Evolutionary conservation across 1,139 yeast genomes (phyloP).

Genomic region (Kluyveromyces sp.): DNA sequence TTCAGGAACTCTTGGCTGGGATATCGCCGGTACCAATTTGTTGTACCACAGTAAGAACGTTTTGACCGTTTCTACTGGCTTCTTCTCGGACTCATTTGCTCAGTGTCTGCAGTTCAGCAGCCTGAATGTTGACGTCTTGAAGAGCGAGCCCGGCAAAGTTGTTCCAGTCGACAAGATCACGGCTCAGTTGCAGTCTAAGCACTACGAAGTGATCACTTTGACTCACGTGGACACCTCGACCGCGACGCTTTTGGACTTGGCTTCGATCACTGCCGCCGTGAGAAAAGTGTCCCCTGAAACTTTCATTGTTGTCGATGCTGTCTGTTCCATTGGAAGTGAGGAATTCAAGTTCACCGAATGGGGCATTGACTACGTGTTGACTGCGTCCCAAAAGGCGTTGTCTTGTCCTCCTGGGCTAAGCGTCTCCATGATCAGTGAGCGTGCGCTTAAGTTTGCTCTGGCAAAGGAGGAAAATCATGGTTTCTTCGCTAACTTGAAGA

Average conservation of each 20-base stretch:
- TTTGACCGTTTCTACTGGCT: slow-evolving; percentile 85
- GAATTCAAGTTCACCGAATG: slow-evolving; percentile 77
- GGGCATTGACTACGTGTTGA: slow-evolving; percentile 82
- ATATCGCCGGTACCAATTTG: slow-evolving; percentile 74
- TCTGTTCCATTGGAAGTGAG: slow-evolving; percentile 90
- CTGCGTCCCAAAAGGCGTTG: slow-evolving; percentile 93
- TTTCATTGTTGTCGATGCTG: slow-evolving; percentile 83
- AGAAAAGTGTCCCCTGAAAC: slow-evolving; percentile 69
- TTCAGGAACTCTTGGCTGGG: slow-evolving; percentile 96
- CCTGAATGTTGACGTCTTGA: slow-evolving; percentile 52
- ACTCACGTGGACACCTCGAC: slow-evolving; percentile 97
- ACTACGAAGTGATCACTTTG: slow-evolving; percentile 67
- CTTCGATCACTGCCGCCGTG: slow-evolving; percentile 54
- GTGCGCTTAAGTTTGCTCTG: slow-evolving; percentile 63
- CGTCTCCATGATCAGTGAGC: slow-evolving; percentile 63
- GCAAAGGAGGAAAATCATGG: slow-evolving; percentile 50
- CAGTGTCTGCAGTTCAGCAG: slow-evolving; percentile 71
- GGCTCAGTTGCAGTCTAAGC: slow-evolving; percentile 42
- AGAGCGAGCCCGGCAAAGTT: slow-evolving; percentile 67
- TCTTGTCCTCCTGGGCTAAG: slow-evolving; percentile 94
- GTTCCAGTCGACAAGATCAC: slow-evolving; percentile 53
- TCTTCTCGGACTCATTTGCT: slow-evolving; percentile 81
- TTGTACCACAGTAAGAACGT: slow-evolving; percentile 53
- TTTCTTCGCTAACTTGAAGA: slow-evolving; percentile 68
- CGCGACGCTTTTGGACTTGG: slow-evolving; percentile 74